Conservation (phyloP, 345 rosid genomes). For the Ceriops decandra region DNA sequence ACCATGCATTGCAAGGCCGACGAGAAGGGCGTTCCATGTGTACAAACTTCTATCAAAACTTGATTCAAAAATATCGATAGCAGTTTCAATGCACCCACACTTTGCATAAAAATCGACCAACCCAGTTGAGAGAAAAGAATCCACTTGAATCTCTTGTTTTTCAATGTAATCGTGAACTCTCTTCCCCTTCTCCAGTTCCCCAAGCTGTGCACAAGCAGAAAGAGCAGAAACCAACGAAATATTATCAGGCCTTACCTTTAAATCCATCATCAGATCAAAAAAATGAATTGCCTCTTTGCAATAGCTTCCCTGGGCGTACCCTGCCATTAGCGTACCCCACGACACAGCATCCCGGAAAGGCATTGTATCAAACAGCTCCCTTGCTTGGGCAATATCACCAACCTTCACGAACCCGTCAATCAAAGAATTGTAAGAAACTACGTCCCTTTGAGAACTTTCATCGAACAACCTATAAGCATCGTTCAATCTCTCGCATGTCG, state of each 20-base stretch:
- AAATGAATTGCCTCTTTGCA: slow-evolving; percentile 45
- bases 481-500: slow-evolving; percentile 2
- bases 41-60: slow-evolving; percentile 41
- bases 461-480: slow-evolving; percentile 46
- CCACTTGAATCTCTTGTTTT: slow-evolving; percentile 32
- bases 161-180: slow-evolving; percentile 40
- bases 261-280: slow-evolving; percentile 45
- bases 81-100: slow-evolving; percentile 51
- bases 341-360: slow-evolving; percentile 58
- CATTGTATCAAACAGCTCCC: slow-evolving; percentile 52
- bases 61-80: slow-evolving; percentile 40
- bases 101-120: slow-evolving; percentile 66
- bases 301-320: slow-evolving; percentile 44
- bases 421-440: slow-evolving; percentile 56
- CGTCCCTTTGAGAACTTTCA: slow-evolving; percentile 49
- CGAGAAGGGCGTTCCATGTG: slow-evolving; percentile 70
- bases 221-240: slow-evolving; percentile 65
- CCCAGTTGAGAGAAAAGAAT: slow-evolving; percentile 62
- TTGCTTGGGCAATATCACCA: slow-evolving; percentile 45
- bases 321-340: slow-evolving; percentile 66
- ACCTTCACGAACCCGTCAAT: slow-evolving; percentile 54
- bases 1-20: slow-evolving; percentile 74
- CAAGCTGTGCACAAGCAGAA: slow-evolving; percentile 72
- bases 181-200: slow-evolving; percentile 53
- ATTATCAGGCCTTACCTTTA: slow-evolving; percentile 43